Conservation (phyloP, 345 rosid species). For the Rhizophora mangle region DNA sequence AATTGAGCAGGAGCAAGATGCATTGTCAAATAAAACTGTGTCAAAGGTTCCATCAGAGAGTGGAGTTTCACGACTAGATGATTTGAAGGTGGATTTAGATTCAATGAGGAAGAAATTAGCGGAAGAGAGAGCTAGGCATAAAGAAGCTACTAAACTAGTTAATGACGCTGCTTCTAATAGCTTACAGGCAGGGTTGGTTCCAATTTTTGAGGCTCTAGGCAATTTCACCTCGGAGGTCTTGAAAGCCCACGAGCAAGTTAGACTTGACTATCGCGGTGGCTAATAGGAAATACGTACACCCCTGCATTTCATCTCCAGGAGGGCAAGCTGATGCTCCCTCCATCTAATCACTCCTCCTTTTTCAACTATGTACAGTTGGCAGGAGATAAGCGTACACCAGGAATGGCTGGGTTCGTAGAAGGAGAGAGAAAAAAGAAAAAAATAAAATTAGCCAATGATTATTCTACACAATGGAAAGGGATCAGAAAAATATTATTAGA, state of each 20-base stretch:
- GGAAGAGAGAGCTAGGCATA: constrained; percentile 72
- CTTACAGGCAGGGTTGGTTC: constrained; percentile 73
- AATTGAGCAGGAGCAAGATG: constrained; percentile 53
- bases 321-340: neutral
- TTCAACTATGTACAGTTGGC: constrained; percentile 19
- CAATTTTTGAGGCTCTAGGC: constrained; percentile 80
- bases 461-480: neutral
- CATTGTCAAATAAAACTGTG: constrained; percentile 53
- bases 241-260: constrained; percentile 75
- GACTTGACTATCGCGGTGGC: constrained; percentile 37
- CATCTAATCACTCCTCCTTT: neutral
- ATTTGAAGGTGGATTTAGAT: constrained; percentile 84
- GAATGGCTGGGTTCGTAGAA: constrained; percentile 3
- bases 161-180: constrained; percentile 75
- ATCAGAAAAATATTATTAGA: neutral
- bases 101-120: constrained; percentile 70
- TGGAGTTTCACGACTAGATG: constrained; percentile 74
- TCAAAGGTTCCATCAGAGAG: constrained; percentile 52
- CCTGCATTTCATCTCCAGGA: neutral
- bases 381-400: neutral
- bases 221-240: constrained; percentile 71
- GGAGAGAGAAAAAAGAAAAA: neutral
- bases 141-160: constrained; percentile 65
- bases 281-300: constrained; percentile 10
- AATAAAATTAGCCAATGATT: neutral